A percentile compares a stretch with the other conserved stretches of the same genome.
Evolutionary conservation across 352 stramenopile genomes (phyloP).

Genomic region (Pythium biforme): DNA sequence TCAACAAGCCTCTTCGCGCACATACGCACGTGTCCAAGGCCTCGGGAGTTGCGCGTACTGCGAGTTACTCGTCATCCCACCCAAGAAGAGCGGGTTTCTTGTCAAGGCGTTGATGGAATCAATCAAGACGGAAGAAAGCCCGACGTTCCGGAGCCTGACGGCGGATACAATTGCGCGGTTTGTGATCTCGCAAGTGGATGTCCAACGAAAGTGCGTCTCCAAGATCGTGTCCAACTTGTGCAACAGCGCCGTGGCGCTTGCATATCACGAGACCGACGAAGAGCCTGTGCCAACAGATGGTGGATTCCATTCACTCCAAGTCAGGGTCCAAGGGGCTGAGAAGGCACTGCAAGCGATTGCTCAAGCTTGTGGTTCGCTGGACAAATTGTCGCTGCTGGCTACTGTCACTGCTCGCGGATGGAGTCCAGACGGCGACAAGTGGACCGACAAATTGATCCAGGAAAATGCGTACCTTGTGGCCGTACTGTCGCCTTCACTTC

Average conservation of each 20-base stretch:
- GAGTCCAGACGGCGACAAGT: constrained; percentile 20
- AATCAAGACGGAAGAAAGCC: constrained; percentile 63
- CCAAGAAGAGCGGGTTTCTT: constrained; percentile 75
- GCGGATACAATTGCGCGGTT: constrained; percentile 57
- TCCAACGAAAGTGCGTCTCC: constrained; percentile 67
- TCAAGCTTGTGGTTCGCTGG: constrained; percentile 35
- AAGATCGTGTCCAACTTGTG: constrained; percentile 84
- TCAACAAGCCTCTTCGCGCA: constrained; percentile 47
- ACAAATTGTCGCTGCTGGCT: constrained; percentile 35
- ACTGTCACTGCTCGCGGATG: constrained; percentile 39
- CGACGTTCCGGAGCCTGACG: constrained; percentile 43
- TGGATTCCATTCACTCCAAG: constrained; percentile 1
- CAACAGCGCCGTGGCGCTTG: constrained; percentile 54
- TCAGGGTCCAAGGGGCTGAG: constrained; percentile 48
- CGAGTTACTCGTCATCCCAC: constrained; percentile 47
- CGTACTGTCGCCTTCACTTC: constrained; percentile 37
- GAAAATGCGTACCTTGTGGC: constrained; percentile 49
- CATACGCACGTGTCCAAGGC: constrained; percentile 59
- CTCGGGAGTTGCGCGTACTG: constrained; percentile 61
- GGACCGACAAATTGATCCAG: constrained; percentile 40
- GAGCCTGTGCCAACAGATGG: constrained; percentile 22
- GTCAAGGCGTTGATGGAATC: constrained; percentile 80
- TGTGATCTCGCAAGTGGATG: constrained; percentile 40
- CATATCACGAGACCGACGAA: constrained; percentile 27
- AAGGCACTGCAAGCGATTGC: constrained; percentile 41